Conservation (phyloP, 2,329 filamentous ascomycete genomes). For the Rachicladosporium sp. region DNA sequence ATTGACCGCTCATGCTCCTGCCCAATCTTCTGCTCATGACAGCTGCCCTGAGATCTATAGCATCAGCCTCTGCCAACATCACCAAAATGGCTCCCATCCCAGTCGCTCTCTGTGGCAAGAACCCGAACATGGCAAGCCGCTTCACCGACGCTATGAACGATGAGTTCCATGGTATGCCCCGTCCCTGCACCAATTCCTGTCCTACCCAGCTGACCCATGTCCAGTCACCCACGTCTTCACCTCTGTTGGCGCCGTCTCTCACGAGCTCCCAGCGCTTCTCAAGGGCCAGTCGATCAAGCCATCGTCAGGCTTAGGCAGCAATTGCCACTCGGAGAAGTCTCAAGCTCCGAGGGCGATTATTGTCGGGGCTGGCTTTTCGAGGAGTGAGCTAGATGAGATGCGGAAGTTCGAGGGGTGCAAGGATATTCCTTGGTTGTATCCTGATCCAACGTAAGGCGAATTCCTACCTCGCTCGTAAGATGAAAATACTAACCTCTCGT, state of each 20-base stretch:
- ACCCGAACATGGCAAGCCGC: slow-evolving; percentile 9
- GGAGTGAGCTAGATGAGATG: slow-evolving; percentile 13
- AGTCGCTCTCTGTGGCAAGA: slow-evolving; percentile 14
- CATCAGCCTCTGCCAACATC: background rate
- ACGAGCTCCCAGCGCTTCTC: slow-evolving; percentile 13
- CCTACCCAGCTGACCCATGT: background rate
- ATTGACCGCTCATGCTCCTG: too few species aligned
- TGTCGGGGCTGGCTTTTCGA: slow-evolving; percentile 15
- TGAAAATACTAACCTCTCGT: too few species aligned
- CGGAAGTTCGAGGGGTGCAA: slow-evolving; percentile 7
- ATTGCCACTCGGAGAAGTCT: slow-evolving; percentile 6
- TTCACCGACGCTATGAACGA: slow-evolving; percentile 11
- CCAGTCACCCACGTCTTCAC: slow-evolving; percentile 16
- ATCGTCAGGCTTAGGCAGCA: slow-evolving; percentile 11
- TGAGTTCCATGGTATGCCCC: slow-evolving; percentile 10
- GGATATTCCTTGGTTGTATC: slow-evolving; percentile 12
- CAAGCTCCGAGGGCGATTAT: slow-evolving; percentile 12
- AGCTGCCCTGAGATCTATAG: too few species aligned
- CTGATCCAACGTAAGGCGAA: slow-evolving; percentile 3
- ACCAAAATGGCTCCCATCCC: slow-evolving; percentile 12
- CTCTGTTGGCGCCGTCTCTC: slow-evolving; percentile 6
- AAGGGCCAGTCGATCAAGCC: slow-evolving; percentile 10
- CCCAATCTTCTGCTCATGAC: too few species aligned
- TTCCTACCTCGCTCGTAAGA: too few species aligned
- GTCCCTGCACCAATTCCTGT: too few species aligned